Evolutionary conservation across 2,329 filamentous ascomycete species (phyloP), one percentile per base, ranked within the genome.

Genomic region (Penicillium freii): DNA sequence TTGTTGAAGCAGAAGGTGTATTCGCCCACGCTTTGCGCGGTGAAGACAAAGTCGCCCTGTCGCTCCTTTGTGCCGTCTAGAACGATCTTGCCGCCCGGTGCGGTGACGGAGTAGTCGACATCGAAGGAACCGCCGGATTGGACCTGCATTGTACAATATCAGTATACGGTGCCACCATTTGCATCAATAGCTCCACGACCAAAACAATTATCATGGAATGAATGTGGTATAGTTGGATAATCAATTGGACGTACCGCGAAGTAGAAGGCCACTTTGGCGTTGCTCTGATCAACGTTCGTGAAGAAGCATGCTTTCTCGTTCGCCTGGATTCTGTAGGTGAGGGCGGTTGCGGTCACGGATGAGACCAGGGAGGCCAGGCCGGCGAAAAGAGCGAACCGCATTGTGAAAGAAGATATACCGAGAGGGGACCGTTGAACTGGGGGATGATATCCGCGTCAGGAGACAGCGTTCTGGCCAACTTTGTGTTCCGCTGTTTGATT

Each of bases 1-100:
- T 99, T 99, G 78, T 92, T 90, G 82, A 99, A 99, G 84, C 94
- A 99, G 81, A 99, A 97, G 53, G 87, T 86, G 80, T 97, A 97
- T 71, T 97, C 93, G 64, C 94, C 94, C 7, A 84, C 72, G 51
- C 91, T 86, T 69, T 91, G 91, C 45, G 92, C 94, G 0, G 92
- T 96, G 77, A 99, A 99, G 62, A 99, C 94, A 72, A 96, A 97
- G 77, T 99, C 94, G 53, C 93, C 94, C 78, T 97, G 93, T 64
- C 93, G 86, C 80, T 91, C 94, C 79, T 96, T 97, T 67, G 87
- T 82, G 60, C 92, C 94, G 59, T 92, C 87, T 69, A 97, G 79
- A 60, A 99, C 88, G 60, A 91, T 77, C 76, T 89, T 92, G 71
- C 89, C 87, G 65, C 84, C 85, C 29, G 95, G 94, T 21, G 91